Percentiles rank a stretch among this genome's conserved stretches.
These are phyloP conservation scores for Hypoxylon perforatum DNA, from an alignment of 495 filamentous ascomycete species.

Conservation along the genomic window DNA sequence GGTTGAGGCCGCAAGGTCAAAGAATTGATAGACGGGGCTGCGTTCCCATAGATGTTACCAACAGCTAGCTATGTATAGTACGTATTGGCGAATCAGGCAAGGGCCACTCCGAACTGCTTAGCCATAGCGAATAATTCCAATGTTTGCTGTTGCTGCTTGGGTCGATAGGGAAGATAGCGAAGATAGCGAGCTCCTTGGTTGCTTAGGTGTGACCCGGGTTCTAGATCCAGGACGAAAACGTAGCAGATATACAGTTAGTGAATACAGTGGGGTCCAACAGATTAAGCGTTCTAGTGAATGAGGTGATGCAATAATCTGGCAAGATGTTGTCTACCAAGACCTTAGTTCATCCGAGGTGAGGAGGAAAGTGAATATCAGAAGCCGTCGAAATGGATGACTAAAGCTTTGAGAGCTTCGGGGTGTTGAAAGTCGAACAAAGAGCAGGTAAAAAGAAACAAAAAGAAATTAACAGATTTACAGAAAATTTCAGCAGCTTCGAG, in stretches of 20 bases:
- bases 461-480: not conserved
- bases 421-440: not conserved
- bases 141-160: not conserved
- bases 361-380: not conserved
- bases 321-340: slow-evolving; percentile 14
- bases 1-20: slow-evolving; percentile 4
- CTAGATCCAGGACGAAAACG: slow-evolving; percentile 17
- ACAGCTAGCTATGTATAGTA: not conserved
- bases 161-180: no score
- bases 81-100: slow-evolving; percentile 28
- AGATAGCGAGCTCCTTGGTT: slow-evolving; percentile 3
- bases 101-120: slow-evolving; percentile 15
- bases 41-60: slow-evolving; percentile 5
- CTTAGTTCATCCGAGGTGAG: not conserved
- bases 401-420: not conserved
- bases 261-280: slow-evolving; percentile 21
- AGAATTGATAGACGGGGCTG: slow-evolving; percentile 9
- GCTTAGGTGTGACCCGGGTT: not conserved
- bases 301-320: slow-evolving; percentile 29
- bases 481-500: not conserved
- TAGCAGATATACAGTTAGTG: slow-evolving; percentile 6
- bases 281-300: not conserved
- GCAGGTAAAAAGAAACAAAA: not conserved
- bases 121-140: slow-evolving; percentile 26
- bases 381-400: not conserved